Conservation (phyloP, 192 early-diverging fungal genomes). For the Coemansia sp. region DNA sequence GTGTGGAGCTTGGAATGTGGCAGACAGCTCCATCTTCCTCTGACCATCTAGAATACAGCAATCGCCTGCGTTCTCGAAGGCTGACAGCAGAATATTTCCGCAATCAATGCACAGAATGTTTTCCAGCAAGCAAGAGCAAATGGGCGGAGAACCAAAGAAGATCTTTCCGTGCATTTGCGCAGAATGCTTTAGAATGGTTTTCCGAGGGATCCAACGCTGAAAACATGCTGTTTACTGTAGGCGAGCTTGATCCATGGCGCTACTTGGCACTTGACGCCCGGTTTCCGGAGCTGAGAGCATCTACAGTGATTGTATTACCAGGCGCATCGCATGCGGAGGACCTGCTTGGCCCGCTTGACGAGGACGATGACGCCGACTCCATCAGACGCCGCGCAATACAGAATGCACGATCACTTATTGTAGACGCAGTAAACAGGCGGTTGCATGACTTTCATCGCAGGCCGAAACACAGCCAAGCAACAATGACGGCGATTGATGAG, state of each 20-base stretch:
- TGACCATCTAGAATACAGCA: not conserved
- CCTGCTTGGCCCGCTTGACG: not conserved
- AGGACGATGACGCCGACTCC: not conserved
- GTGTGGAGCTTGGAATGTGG: conserved; percentile 39
- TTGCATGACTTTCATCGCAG: not conserved
- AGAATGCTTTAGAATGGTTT: conserved; percentile 3
- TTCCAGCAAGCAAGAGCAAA: conserved; percentile 2
- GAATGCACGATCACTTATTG: conserved; percentile 5
- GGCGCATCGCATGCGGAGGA: conserved; percentile 35
- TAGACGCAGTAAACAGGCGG: conserved; percentile 10
- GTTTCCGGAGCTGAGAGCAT: not conserved
- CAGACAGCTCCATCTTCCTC: conserved; percentile 34
- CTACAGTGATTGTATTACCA: conserved; percentile 6
- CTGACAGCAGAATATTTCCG: conserved; percentile 18
- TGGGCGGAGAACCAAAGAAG: not conserved
- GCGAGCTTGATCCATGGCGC: conserved; percentile 39
- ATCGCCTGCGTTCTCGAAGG: conserved; percentile 25
- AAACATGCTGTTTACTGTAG: conserved; percentile 18
- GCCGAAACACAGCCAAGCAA: not conserved
- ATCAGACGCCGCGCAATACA: conserved; percentile 2
- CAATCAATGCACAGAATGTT: conserved; percentile 19
- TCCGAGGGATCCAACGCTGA: not conserved
- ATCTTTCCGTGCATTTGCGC: conserved; percentile 21
- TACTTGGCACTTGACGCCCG: conserved; percentile 5
- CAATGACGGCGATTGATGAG: not conserved